Conservation (phyloP, 495 filamentous ascomycete genomes). For the Penicillium steckii region DNA sequence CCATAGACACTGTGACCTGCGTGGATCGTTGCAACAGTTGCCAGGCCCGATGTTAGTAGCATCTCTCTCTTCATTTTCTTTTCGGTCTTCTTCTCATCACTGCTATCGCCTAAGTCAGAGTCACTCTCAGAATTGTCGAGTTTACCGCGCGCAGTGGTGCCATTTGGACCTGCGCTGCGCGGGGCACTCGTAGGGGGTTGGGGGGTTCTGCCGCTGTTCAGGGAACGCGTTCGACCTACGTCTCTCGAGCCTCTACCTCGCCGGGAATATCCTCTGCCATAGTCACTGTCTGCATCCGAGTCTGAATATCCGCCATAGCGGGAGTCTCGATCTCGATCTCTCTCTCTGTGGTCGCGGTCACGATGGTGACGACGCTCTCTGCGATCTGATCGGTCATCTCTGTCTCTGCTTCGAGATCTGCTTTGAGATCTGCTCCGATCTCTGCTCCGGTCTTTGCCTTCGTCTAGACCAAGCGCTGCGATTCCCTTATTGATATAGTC, state of each 20-base stretch:
- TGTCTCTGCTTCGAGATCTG: constrained; percentile 26
- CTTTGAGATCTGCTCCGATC: no score
- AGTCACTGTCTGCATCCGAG: constrained; percentile 56
- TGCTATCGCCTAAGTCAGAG: constrained; percentile 68
- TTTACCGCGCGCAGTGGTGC: not conserved
- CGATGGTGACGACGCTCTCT: constrained; percentile 5
- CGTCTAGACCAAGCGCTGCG: constrained; percentile 52
- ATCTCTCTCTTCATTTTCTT: constrained; percentile 85
- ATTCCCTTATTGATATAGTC: constrained; percentile 56
- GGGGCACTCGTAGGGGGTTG: constrained; percentile 13
- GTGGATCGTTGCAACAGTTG: constrained; percentile 86
- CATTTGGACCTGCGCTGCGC: constrained; percentile 4
- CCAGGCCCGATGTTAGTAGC: constrained; percentile 77
- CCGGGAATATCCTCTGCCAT: constrained; percentile 43
- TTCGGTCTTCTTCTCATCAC: constrained; percentile 69
- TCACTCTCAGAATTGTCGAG: constrained; percentile 44
- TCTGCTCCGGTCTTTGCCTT: constrained; percentile 31
- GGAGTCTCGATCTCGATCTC: constrained; percentile 14
- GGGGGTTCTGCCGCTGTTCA: constrained; percentile 19
- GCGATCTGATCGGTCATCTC: constrained; percentile 3
- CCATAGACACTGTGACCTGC: constrained; percentile 78
- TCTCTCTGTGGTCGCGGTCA: constrained; percentile 20
- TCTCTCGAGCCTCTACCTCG: constrained; percentile 50
- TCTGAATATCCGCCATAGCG: constrained; percentile 32
- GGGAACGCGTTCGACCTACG: constrained; percentile 45